Conservation (phyloP, 1,284 basidiomycete species). For the Meira nashicola region DNA sequence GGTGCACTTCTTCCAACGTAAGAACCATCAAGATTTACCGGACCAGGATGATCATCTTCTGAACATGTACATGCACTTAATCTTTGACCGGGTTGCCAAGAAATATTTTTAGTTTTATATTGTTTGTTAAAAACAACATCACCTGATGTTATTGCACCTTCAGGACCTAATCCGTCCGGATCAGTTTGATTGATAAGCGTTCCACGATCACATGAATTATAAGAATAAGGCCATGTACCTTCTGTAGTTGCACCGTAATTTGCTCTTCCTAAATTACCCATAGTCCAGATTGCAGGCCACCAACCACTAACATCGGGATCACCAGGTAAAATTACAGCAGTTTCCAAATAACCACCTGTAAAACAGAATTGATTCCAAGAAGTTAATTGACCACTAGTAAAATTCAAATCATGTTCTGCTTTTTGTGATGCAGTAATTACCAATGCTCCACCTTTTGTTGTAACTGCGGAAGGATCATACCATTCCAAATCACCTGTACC, state of each 20-base stretch:
- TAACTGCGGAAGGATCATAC: constrained; percentile 42
- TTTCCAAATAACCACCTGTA: constrained; percentile 52
- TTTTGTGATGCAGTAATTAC: constrained; percentile 51
- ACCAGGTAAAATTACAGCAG: constrained; percentile 36
- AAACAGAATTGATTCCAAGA: constrained; percentile 52
- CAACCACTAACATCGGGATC: constrained; percentile 28
- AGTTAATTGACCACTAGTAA: constrained; percentile 41
- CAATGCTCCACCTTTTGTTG: constrained; percentile 33
- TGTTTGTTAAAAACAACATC: constrained; percentile 40
- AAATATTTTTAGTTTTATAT: constrained; percentile 28
- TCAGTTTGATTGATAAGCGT: constrained; percentile 46
- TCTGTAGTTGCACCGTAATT: constrained; percentile 71
- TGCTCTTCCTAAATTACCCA: constrained; percentile 64
- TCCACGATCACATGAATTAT: constrained; percentile 55
- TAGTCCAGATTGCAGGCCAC: constrained; percentile 43
- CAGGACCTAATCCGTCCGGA: constrained; percentile 14
- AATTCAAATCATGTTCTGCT: constrained; percentile 42
- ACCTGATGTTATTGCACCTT: constrained; percentile 53
- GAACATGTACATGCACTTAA: constrained; percentile 46
- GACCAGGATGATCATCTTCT: constrained; percentile 46
- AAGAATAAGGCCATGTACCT: constrained; percentile 50
- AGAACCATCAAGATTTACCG: constrained; percentile 31
- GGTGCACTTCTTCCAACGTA: constrained; percentile 64
- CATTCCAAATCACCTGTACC: constrained; percentile 25
- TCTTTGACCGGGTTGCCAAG: constrained; percentile 41